Percentiles rank a stretch among this genome's conserved stretches.
phyloP scores from a whole-genome alignment of 768 basidiomycete species.

The Mycena polygramma region DNA sequence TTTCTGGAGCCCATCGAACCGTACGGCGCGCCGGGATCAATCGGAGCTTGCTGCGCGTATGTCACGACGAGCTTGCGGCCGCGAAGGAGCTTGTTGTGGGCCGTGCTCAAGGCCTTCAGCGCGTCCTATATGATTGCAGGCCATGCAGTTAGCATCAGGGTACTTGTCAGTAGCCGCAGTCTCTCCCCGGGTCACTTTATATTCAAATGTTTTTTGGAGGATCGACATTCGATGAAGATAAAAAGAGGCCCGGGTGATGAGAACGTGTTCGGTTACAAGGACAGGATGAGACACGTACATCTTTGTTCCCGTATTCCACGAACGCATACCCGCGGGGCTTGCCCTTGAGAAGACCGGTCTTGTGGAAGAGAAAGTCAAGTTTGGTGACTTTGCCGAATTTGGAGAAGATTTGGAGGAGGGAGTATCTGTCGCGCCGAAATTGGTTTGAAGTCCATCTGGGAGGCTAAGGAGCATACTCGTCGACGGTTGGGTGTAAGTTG shows the following conservation, averaged over 20 bases:
- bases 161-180: conserved; percentile 20
- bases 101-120: conserved; percentile 74
- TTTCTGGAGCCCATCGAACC: conserved; percentile 44
- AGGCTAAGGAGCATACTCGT: conserved; percentile 71
- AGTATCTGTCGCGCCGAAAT: conserved; percentile 67
- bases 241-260: conserved; percentile 65
- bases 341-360: conserved; percentile 87
- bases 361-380: conserved; percentile 96
- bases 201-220: conserved; percentile 18
- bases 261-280: conserved; percentile 34
- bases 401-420: conserved; percentile 89
- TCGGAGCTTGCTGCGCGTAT: conserved; percentile 87
- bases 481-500: conserved; percentile 87
- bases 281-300: conserved; percentile 68
- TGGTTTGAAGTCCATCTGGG: not conserved
- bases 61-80: conserved; percentile 94
- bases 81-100: conserved; percentile 85
- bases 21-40: conserved; percentile 48
- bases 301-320: conserved; percentile 82
- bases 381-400: conserved; percentile 94
- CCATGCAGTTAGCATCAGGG: conserved; percentile 33
- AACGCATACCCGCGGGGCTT: conserved; percentile 98
- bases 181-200: conserved; percentile 35
- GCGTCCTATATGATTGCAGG: conserved; percentile 76
- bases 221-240: conserved; percentile 41